Conservation (phyloP, 345 rosid genomes). For the Viola odorata region DNA sequence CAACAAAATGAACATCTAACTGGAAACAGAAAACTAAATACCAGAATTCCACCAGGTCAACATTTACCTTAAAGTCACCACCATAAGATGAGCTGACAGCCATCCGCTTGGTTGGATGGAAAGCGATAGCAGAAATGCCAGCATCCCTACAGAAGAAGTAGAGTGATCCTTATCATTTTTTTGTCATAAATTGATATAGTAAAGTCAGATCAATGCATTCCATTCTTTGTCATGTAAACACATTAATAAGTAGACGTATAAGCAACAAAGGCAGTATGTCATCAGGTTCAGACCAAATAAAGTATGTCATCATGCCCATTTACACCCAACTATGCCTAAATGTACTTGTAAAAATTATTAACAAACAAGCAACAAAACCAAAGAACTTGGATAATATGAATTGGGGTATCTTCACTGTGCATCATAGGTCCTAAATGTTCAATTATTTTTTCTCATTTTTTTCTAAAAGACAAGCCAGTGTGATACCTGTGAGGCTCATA, state of each 20-base stretch:
- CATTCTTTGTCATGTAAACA: not conserved
- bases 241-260: no score
- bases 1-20: conserved; percentile 9
- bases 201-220: not conserved
- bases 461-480: not conserved
- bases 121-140: conserved; percentile 63
- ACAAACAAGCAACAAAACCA: no score
- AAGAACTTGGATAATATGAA: no score
- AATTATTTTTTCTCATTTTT: not conserved
- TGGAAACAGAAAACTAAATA: not conserved
- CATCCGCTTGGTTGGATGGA: conserved; percentile 66
- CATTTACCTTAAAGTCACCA: conserved; percentile 89
- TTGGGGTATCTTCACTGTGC: no score
- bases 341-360: no score
- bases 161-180: not conserved
- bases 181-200: not conserved
- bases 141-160: conserved; percentile 54
- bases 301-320: no score
- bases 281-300: no score
- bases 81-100: conserved; percentile 81
- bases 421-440: no score
- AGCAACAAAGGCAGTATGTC: no score
- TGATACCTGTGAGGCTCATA: conserved; percentile 91
- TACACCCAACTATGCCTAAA: no score
- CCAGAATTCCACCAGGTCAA: not conserved